A percentile compares a stretch with the other conserved stretches of the same genome.
Evolutionary conservation across 2,329 filamentous ascomycete species (phyloP).

Genomic region (Exophiala oligosperma): DNA sequence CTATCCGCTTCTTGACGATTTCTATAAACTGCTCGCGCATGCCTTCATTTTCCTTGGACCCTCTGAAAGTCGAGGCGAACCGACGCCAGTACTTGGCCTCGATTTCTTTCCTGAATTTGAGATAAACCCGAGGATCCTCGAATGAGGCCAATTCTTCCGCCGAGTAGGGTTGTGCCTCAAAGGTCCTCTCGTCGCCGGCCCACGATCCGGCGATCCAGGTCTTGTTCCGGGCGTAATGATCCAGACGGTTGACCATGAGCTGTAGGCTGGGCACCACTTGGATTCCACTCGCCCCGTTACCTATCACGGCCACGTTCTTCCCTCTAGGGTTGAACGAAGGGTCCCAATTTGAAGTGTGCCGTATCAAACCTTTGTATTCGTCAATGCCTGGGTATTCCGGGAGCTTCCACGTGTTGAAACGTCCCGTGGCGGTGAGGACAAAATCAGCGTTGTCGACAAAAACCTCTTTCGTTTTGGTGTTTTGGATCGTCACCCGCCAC

Average conservation of each 20-base stretch:
- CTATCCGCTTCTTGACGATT: conserved; percentile 26
- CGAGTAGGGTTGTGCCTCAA: conserved; percentile 28
- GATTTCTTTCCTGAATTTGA: conserved; percentile 37
- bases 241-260: conserved; percentile 33
- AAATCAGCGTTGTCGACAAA: conserved; percentile 48
- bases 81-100: conserved; percentile 32
- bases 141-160: conserved; percentile 29
- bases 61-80: conserved; percentile 26
- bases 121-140: conserved; percentile 26
- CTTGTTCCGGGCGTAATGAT: conserved; percentile 32
- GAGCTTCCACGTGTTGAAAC: conserved; percentile 41
- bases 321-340: conserved; percentile 37
- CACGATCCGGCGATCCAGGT: conserved; percentile 36
- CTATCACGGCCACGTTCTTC: conserved; percentile 32
- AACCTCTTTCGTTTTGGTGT: conserved; percentile 17
- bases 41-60: conserved; percentile 19
- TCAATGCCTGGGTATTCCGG: conserved; percentile 33
- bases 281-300: conserved; percentile 32
- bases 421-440: conserved; percentile 58
- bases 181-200: conserved; percentile 33
- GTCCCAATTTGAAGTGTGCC: conserved; percentile 46
- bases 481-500: no score
- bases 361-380: conserved; percentile 37
- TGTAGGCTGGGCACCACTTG: conserved; percentile 41
- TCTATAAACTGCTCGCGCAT: conserved; percentile 21